Evolutionary conservation across 2,329 filamentous ascomycete species (phyloP).

Genomic region (Pseudogymnoascus sp.): DNA sequence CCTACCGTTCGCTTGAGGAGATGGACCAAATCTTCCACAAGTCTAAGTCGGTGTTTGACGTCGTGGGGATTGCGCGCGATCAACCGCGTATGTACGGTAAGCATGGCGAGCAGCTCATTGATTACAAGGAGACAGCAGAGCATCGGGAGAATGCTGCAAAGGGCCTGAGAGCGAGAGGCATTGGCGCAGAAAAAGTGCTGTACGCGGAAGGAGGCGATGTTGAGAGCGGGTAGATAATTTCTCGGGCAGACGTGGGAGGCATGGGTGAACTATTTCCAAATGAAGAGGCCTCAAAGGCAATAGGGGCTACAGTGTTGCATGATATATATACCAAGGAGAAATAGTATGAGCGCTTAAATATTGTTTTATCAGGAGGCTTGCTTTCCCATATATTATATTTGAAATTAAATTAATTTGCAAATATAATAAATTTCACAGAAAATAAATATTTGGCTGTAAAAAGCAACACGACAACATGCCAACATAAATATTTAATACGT

Average conservation of each 20-base stretch:
- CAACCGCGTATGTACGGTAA: constrained; percentile 51
- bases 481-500: too few relatives aligned
- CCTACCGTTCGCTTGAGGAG: constrained; percentile 55
- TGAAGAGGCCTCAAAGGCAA: neutral
- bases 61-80: constrained; percentile 35
- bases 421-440: too few relatives aligned
- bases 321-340: neutral
- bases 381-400: too few relatives aligned
- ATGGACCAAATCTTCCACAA: constrained; percentile 59
- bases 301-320: neutral
- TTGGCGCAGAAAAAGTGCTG: neutral
- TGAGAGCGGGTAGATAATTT: neutral
- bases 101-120: constrained; percentile 45
- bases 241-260: neutral
- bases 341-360: neutral
- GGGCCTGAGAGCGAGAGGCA: neutral
- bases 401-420: too few relatives aligned
- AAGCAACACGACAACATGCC: too few relatives aligned
- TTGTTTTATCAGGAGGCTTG: too few relatives aligned
- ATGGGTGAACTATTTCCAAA: neutral
- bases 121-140: constrained; percentile 24
- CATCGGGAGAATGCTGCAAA: constrained; percentile 13
- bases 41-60: constrained; percentile 36
- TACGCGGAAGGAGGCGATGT: neutral
- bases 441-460: too few relatives aligned